Evolutionary conservation across 257 asterid genomes (phyloP), one percentile per base, ranked within the genome.

Genomic region (Solanum gandarillasii): DNA sequence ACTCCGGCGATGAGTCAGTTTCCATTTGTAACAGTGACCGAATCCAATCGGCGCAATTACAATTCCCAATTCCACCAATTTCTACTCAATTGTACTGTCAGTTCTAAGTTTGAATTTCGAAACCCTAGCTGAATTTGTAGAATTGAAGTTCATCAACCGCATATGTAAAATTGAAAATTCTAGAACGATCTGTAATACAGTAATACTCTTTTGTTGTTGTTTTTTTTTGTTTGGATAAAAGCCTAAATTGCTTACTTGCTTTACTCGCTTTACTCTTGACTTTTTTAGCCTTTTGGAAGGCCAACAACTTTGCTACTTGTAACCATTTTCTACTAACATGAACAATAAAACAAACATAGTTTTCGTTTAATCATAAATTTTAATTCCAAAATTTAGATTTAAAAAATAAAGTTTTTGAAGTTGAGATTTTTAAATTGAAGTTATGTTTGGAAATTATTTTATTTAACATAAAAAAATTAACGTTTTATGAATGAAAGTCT

Each of bases 11-110:
- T 48, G 93, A 93, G 89, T 93, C 96, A 73, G 93, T 87, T 90
- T 94, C 98, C 98, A 95, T 95, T 55, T 89, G 87, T 52, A 94
- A 90, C 92, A 93, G 85, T 67, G 83, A 84, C 89, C 90, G 90
- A 86, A 94, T 86, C 96, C 98, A 93, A 90, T 87, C 93, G 94
- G 92, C 88, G 92, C 95, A 94, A 84, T 78, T 73, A 72, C 73
- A 81, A 48, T 29, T 31, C 71, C 31, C 86, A 52, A 82, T 48
- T 82, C 70, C 31, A 82, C 71, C 86, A 79, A 43, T 79, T 27
- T 79, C 67, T 9, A 27, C 85, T 43, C 84, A 82, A 76, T 58
- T 58, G 55, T 14, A 43, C 62, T 78, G 31, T 41, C 36, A 43
- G 5, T 70, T 70, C 6, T 7, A 1, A 67, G 73, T 12, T 67